Percentiles rank a stretch among this genome's conserved stretches.
Conservation (phyloP, 192 early-diverging fungal species). For the Umbelopsis ramanniana region DNA sequence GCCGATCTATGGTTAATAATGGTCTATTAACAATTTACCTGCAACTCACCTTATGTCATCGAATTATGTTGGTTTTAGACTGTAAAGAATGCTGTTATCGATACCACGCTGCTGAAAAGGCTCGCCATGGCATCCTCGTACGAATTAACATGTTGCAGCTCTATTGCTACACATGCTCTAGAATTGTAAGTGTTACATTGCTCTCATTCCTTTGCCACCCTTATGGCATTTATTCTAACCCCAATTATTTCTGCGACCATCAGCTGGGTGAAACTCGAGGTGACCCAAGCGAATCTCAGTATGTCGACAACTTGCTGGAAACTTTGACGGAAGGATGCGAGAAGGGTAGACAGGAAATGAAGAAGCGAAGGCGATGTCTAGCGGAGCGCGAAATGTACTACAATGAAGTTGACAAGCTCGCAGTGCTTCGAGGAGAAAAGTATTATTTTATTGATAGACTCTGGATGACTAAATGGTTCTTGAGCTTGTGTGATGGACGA, state of each 20-base stretch:
- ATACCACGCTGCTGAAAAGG: slow-evolving; percentile 29
- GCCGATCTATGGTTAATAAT: too few species aligned
- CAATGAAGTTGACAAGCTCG: slow-evolving; percentile 19
- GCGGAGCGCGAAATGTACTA: slow-evolving; percentile 27
- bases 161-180: slow-evolving; percentile 37
- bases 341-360: slow-evolving; percentile 25
- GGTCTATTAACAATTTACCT: too few species aligned
- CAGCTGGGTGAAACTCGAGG: slow-evolving; percentile 39
- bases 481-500: slow-evolving; percentile 39
- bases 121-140: slow-evolving; percentile 37
- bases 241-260: neutral
- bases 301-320: slow-evolving; percentile 32
- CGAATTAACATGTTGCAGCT: slow-evolving; percentile 35
- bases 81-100: slow-evolving; percentile 39
- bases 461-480: slow-evolving; percentile 36
- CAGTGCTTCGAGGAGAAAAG: neutral
- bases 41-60: neutral
- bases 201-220: too few species aligned
- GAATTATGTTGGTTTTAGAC: slow-evolving; percentile 22
- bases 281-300: slow-evolving; percentile 33
- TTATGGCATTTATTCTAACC: neutral
- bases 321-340: slow-evolving; percentile 29
- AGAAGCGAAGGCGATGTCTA: slow-evolving; percentile 32
- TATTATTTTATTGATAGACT: slow-evolving; percentile 42
- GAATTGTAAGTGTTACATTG: slow-evolving; percentile 24